Percentiles rank a stretch among this genome's conserved stretches.
Evolutionary conservation across 1,284 basidiomycete species (phyloP).

Genomic region (Pascua sp.): DNA sequence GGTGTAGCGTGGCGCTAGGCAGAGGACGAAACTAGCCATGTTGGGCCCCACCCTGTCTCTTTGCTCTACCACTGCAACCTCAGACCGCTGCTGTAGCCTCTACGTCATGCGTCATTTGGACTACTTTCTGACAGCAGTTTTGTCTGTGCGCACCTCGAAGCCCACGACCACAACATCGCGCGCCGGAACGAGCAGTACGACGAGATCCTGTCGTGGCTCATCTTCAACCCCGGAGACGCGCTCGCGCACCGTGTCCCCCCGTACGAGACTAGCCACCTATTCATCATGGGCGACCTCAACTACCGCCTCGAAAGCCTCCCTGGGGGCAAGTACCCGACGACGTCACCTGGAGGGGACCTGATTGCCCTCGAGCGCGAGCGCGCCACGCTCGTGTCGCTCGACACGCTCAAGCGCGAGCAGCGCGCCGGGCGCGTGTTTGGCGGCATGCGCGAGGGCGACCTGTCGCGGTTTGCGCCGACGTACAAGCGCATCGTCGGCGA

Average conservation of each 20-base stretch:
- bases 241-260: conserved; percentile 58
- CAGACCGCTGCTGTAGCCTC: not conserved
- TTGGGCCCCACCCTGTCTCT: too few relatives aligned
- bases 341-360: conserved; percentile 31
- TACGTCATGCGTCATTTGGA: not conserved
- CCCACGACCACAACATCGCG: conserved; percentile 70
- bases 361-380: conserved; percentile 58
- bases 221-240: conserved; percentile 64
- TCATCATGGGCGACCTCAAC: conserved; percentile 85
- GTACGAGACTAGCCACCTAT: conserved; percentile 75
- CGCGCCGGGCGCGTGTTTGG: conserved; percentile 63
- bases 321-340: conserved; percentile 36
- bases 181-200: conserved; percentile 76
- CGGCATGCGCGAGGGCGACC: conserved; percentile 73
- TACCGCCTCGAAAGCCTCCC: conserved; percentile 69
- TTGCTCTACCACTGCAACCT: too few relatives aligned
- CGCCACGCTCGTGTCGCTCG: conserved; percentile 65
- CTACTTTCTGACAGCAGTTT: conserved; percentile 59
- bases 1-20: too few relatives aligned
- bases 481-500: conserved; percentile 82
- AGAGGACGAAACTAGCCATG: too few relatives aligned
- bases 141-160: conserved; percentile 83
- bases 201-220: conserved; percentile 70
- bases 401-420: conserved; percentile 69
- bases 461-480: conserved; percentile 78